Evolutionary conservation across 2,329 filamentous ascomycete genomes (phyloP).

Genomic region (Hypoxylon sp.): DNA sequence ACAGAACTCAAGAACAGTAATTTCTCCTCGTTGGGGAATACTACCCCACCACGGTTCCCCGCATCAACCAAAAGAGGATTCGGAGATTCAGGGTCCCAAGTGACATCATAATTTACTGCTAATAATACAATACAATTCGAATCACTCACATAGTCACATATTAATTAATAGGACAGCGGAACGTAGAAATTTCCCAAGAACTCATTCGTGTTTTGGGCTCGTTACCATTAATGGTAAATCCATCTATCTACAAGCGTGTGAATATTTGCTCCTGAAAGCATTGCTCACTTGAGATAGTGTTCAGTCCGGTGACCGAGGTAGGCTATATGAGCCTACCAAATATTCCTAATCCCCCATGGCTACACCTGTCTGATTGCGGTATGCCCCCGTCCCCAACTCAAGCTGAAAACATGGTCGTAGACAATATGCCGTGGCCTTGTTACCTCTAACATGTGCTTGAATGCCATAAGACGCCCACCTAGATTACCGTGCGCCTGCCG

Average conservation of each 20-base stretch:
- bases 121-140: neutral
- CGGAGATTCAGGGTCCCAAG: slow-evolving; percentile 23
- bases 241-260: slow-evolving; percentile 36
- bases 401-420: slow-evolving; percentile 10
- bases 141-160: neutral
- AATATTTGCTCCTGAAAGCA: slow-evolving; percentile 11
- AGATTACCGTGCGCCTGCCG: slow-evolving; percentile 45
- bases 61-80: slow-evolving; percentile 17
- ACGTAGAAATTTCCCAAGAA: neutral
- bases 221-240: slow-evolving; percentile 36
- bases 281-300: neutral
- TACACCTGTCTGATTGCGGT: slow-evolving; percentile 1
- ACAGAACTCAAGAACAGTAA: neutral
- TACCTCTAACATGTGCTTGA: slow-evolving; percentile 24
- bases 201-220: slow-evolving; percentile 8
- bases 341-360: neutral
- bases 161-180: neutral
- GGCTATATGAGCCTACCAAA: slow-evolving; percentile 2
- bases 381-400: neutral
- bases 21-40: slow-evolving; percentile 21
- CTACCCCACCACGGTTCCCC: slow-evolving; percentile 28
- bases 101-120: slow-evolving; percentile 35
- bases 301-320: slow-evolving; percentile 7
- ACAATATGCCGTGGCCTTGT: slow-evolving; percentile 10
- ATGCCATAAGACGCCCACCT: slow-evolving; percentile 16